A percentile compares a stretch with the other conserved stretches of the same genome.
These are phyloP conservation scores for Spathaspora passalidarum DNA, from an alignment of 805 yeast genomes.

Conservation along the genomic window DNA sequence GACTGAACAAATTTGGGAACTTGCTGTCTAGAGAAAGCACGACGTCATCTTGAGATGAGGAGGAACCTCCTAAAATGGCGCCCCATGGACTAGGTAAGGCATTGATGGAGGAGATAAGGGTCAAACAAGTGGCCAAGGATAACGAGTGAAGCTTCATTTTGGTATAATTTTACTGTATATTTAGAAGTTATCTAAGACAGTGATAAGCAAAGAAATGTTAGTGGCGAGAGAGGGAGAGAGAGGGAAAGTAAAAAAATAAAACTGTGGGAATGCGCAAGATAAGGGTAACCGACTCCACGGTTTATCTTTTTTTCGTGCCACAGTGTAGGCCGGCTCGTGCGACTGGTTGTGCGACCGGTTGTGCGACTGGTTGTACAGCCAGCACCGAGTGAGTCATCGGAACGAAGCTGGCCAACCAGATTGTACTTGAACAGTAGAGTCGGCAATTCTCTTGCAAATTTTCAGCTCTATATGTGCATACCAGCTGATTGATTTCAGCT, in stretches of 20 bases:
- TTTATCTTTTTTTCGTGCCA: background rate
- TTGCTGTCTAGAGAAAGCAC: background rate
- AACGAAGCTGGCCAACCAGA: no score
- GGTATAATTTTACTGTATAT: background rate
- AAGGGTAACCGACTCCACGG: background rate
- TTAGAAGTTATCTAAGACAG: background rate
- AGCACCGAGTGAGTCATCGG: no score
- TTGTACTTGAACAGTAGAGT: no score
- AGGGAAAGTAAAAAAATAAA: no score
- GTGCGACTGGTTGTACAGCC: no score
- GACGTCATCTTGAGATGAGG: background rate
- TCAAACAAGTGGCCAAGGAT: slow-evolving; percentile 18
- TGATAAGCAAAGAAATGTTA: background rate
- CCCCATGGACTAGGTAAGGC: slow-evolving; percentile 16
- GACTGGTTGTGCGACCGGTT: background rate
- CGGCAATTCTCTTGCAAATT: no score
- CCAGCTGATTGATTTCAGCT: no score
- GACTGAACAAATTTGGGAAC: background rate
- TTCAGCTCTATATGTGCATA: no score
- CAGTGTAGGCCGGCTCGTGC: background rate
- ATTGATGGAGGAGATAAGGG: slow-evolving; percentile 17
- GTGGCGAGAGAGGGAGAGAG: background rate
- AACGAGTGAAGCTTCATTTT: slow-evolving; percentile 4
- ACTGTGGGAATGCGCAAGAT: background rate
- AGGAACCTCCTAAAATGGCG: background rate